Base-by-base conservation (phyloP, 2,329 filamentous ascomycete species). In the Ophiostoma sp. region DNA sequence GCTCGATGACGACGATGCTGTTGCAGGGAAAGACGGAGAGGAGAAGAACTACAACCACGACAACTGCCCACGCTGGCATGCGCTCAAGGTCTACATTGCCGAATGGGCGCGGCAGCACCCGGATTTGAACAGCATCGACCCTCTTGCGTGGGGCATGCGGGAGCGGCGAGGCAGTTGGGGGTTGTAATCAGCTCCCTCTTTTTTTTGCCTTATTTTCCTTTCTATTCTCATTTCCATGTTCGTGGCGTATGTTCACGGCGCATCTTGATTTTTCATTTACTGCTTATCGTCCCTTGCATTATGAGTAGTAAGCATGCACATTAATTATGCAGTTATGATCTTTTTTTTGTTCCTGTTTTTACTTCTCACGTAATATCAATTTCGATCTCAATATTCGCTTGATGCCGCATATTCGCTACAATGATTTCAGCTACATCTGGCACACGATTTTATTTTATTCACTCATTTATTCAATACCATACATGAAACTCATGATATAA, bases 61-160 rank as follows among this genome's bases (percentile, higher is more conserved):
- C 72, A 90, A 91, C 67, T 83, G 83, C 70, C 83, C 89, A 69
- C 85, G 94, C 69, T 98, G 94, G 94, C 88, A 86, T 76, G 94
- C 94, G 1, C 82, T 98, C 62, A 90, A 89, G 76, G 77, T 89
- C 57, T 98, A 98, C 78, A 91, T 98, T 54, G 84, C 85, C 52
- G 93, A 97, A 78, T 98, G 94, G 94, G 94, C 91, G 33, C 85
- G 90, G 70, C 93, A 97, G 79, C 92, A 96, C 77, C 92, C 93
- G 5, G 85, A 87, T 72, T 87, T 95, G 78, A 84, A 87, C 74
- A 82, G 83, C 70, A 83, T 87, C 73, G 83, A 84, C 69, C 82
- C 86, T 3, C 79, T 86, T 73, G 85, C 86, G 4, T 92, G 90
- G 90, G 90, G 90, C 15, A 86, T 91, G 67, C 81, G 84, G 70